Percentiles rank a stretch among this genome's conserved stretches.
phyloP scores from a whole-genome alignment of 345 rosid species.

The Euphorbia lathyris region DNA sequence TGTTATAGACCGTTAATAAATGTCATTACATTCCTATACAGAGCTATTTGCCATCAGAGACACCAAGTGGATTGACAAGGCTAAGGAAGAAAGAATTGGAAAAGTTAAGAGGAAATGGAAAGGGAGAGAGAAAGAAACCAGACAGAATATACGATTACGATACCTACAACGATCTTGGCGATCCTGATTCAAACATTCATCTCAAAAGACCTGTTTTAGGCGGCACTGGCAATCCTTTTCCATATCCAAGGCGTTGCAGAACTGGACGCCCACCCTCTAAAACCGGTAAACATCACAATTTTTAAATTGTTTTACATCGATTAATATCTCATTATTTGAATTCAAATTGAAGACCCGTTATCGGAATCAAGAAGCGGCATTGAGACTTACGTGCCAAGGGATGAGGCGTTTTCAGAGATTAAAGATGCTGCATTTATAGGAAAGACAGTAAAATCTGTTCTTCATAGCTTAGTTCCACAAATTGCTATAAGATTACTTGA shows the following conservation, averaged over 20 bases:
- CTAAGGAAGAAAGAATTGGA: conserved; percentile 31
- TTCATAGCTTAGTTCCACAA: no score
- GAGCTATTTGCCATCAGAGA: conserved; percentile 36
- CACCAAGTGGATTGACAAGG: conserved; percentile 33
- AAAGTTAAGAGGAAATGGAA: conserved; percentile 34
- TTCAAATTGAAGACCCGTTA: conserved; percentile 29
- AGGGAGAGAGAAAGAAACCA: conserved; percentile 29
- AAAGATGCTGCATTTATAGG: conserved; percentile 22
- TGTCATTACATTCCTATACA: no score
- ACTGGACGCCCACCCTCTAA: conserved; percentile 35
- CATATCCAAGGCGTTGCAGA: no score
- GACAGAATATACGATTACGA: conserved; percentile 44
- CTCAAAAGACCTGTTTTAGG: conserved; percentile 31
- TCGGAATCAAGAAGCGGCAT: conserved; percentile 25
- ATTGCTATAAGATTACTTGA: no score
- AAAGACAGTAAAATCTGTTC: no score
- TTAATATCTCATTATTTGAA: no score
- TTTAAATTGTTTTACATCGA: no score
- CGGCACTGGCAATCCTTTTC: conserved; percentile 38
- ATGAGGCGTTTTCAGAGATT: conserved; percentile 26
- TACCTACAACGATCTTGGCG: conserved; percentile 37
- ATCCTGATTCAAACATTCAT: conserved; percentile 22
- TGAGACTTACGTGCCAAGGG: conserved; percentile 31
- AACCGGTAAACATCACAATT: not conserved
- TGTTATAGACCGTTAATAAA: no score